Percentiles rank a stretch among this genome's conserved stretches.
Evolutionary conservation across 2,329 filamentous ascomycete species (phyloP).

Genomic region (Dryadomyces sulphureus): DNA sequence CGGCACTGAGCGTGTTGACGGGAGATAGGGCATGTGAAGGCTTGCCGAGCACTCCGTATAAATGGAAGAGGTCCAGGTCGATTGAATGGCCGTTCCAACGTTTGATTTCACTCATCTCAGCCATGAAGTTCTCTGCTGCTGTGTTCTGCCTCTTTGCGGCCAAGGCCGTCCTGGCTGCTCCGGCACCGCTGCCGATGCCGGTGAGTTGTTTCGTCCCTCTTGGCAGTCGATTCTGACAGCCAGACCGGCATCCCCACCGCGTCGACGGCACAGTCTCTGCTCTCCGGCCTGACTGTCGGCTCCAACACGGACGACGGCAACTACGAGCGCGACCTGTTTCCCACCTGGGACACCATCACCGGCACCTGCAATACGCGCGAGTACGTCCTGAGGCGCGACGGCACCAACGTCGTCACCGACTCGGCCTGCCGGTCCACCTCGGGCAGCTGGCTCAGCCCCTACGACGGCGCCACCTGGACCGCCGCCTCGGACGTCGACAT

Average conservation of each 20-base stretch:
- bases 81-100: background rate
- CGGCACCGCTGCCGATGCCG: background rate
- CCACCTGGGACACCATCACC: slow-evolving; percentile 51
- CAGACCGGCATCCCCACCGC: slow-evolving; percentile 50
- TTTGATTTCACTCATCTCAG: background rate
- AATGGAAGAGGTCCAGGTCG: too few relatives aligned
- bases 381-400: slow-evolving; percentile 60
- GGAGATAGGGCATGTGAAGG: too few relatives aligned
- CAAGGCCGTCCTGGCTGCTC: background rate
- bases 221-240: background rate
- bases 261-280: slow-evolving; percentile 38
- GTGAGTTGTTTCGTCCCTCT: background rate
- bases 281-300: slow-evolving; percentile 43
- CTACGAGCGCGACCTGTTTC: slow-evolving; percentile 56
- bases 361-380: slow-evolving; percentile 61
- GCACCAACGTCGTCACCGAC: slow-evolving; percentile 43
- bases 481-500: slow-evolving; percentile 59
- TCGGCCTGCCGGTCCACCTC: slow-evolving; percentile 46
- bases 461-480: slow-evolving; percentile 59
- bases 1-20: too few relatives aligned
- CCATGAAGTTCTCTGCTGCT: background rate
- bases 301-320: slow-evolving; percentile 35
- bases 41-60: too few relatives aligned
- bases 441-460: slow-evolving; percentile 57
- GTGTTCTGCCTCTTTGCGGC: background rate